Base-by-base conservation (phyloP, 2,329 filamentous ascomycete genomes). In the Dactylonectria estremocensis region DNA sequence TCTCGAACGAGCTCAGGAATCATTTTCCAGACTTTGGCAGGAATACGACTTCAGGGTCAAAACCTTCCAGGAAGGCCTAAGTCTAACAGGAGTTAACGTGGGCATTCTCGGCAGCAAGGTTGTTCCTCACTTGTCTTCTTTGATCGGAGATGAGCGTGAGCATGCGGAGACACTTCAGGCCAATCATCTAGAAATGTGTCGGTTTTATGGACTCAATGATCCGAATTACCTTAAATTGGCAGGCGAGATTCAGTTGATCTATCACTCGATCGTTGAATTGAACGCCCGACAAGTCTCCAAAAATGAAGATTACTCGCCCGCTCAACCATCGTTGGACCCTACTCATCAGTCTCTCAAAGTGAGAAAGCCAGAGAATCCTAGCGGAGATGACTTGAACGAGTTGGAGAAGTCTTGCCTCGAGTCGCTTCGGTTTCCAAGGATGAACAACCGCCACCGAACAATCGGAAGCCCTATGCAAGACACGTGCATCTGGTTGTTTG, bases 61-160 rank as follows among this genome's bases (percentile, higher is more conserved):
- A 40, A 70, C 70, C 0, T 73, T 73, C 8, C 70, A 73, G 52
- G 71, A 73, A 53, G 56, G 69, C 1, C 22, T 71, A 3, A 14
- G 28, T 2, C 16, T 69, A 6, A 45, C 40, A 1, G 52, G 64
- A 1, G 35, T 70, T 1, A 65, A 59, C 2, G 13, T 72, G 3
- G 68, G 66, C 1, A 31, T 64, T 1, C 20, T 72, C 0, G 67
- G 67, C 0, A 58, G 65, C 1, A 73, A 72, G 10, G 66, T 73
- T 1, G 72, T 71, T 1, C 60, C 67, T 1, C 35, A 73, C 28
- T 52, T 24, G 1, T 72, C 71, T 1, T 72, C 71, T 0, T 20
- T 55, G 1, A 65, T 73, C 0, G 71, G 66, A 1, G 67, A 72
- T 2, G 46, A 53, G 0, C 49, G 69, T 1, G 70, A 73, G 14